Conservation (phyloP, 495 filamentous ascomycete species). For the Lasiosphaeris hirsuta region DNA sequence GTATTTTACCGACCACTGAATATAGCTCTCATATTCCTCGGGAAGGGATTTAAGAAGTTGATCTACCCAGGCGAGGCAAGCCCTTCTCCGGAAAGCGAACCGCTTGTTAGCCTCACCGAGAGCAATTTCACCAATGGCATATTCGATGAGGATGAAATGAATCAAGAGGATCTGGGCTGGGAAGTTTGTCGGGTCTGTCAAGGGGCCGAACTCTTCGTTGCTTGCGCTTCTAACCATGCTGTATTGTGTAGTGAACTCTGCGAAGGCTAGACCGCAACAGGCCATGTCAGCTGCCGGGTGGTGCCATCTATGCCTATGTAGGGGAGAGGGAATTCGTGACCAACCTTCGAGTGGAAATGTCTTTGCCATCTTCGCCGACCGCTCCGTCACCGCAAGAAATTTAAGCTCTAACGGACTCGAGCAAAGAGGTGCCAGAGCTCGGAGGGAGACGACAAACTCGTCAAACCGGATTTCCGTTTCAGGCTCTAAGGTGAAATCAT, state of each 20-base stretch:
- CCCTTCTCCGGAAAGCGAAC: constrained; percentile 21
- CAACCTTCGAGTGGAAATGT: constrained; percentile 24
- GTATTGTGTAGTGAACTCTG: constrained; percentile 20
- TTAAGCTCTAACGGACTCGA: constrained; percentile 22
- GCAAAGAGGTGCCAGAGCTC: constrained; percentile 24
- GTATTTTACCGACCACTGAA: constrained; percentile 24
- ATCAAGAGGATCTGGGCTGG: constrained; percentile 45
- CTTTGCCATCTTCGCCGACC: constrained; percentile 16
- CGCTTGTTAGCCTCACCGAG: constrained; percentile 7
- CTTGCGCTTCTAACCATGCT: constrained; percentile 12
- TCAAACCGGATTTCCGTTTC: constrained; percentile 23
- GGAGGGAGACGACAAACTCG: constrained; percentile 30
- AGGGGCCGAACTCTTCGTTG: constrained; percentile 43
- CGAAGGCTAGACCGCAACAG: constrained; percentile 19
- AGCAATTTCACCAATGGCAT: constrained; percentile 20
- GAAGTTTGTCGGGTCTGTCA: constrained; percentile 42
- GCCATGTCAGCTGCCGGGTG: not conserved
- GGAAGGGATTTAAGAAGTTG: constrained; percentile 15
- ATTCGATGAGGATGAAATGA: constrained; percentile 44
- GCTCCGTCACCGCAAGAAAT: constrained; percentile 26
- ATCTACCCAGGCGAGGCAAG: constrained; percentile 20
- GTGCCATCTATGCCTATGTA: not conserved
- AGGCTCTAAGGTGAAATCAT: constrained; percentile 3
- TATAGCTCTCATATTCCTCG: constrained; percentile 15
- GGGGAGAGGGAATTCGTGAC: not conserved